Conservation (phyloP, 129 eudicot genomes). For the Cynara cardunculus region DNA sequence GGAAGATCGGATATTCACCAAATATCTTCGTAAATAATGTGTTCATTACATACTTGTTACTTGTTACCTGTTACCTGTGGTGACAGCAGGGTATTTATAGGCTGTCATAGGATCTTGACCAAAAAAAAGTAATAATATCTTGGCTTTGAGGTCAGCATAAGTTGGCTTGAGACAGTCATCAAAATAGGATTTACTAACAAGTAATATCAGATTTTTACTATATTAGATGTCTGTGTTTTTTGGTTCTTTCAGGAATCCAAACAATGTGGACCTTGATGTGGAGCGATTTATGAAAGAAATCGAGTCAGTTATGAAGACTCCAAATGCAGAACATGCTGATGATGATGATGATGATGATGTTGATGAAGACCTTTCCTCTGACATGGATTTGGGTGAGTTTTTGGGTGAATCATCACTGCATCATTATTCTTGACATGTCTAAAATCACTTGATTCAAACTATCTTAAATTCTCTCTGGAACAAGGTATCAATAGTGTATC, state of each 20-base stretch:
- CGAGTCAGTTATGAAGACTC: constrained; percentile 55
- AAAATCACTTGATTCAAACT: neutral
- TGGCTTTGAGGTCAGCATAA: neutral
- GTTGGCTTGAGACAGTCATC: neutral
- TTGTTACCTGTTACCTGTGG: neutral
- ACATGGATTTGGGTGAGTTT: constrained; percentile 72
- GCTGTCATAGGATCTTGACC: neutral
- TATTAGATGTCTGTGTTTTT: neutral
- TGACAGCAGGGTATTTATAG: too few relatives aligned
- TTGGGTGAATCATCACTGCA: neutral
- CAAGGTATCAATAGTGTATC: too few relatives aligned
- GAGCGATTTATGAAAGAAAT: constrained; percentile 84
- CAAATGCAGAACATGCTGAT: constrained; percentile 32
- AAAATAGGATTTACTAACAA: neutral
- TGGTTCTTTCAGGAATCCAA: constrained; percentile 34
- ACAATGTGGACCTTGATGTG: constrained; percentile 67
- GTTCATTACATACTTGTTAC: neutral
- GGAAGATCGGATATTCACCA: too few relatives aligned
- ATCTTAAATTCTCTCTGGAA: neutral
- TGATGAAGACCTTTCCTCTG: constrained; percentile 65
- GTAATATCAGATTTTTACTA: neutral
- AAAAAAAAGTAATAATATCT: neutral
- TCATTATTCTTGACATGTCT: neutral
- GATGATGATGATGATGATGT: constrained; percentile 33
- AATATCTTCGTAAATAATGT: neutral